Evolutionary conservation across 208 protist species (phyloP), one percentile per base, ranked within the genome.

Genomic region (Acanthamoeba divionensis): DNA sequence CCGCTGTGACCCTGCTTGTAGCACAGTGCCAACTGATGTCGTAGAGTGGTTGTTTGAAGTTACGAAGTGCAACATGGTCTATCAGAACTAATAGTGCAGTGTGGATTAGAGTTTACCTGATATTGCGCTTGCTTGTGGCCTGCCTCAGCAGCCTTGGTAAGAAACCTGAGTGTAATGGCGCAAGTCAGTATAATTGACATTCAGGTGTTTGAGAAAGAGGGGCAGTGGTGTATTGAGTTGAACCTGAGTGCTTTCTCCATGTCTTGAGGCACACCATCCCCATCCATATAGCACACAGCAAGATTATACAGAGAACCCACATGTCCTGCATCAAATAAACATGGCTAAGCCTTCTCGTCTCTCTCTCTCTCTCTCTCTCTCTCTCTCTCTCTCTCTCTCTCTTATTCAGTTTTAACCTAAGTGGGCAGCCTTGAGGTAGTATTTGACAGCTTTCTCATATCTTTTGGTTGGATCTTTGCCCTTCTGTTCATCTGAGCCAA

Each of bases 51-150:
- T n/a, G n/a, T n/a, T n/a, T n/a, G n/a, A n/a, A n/a, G n/a, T n/a
- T n/a, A n/a, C n/a, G n/a, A n/a, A n/a, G n/a, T n/a, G n/a, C n/a
- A n/a, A n/a, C n/a, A n/a, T n/a, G n/a, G n/a, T n/a, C n/a, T n/a
- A n/a, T n/a, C n/a, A n/a, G n/a, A n/a, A n/a, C n/a, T n/a, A n/a
- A n/a, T n/a, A n/a, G n/a, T n/a, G n/a, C n/a, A n/a, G n/a, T n/a
- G n/a, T n/a, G n/a, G n/a, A n/a, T n/a, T n/a, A n/a, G n/a, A n/a
- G n/a, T n/a, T n/a, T n/a, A 79, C 69, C 15, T 86, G 54, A 55
- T 86, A 86, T 55, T 86, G 77, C 6, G 77, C 41, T 36, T 86
- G 77, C 54, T 86, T 86, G 29, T 86, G 77, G 0, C 77, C 77
- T 3, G 52, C 52, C 77, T 86, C 77, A 6, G 77, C 77, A 7